Evolutionary conservation across 305 asterid species (phyloP), one percentile per base, ranked within the genome.

Genomic region (Fraxinus angustifolia): DNA sequence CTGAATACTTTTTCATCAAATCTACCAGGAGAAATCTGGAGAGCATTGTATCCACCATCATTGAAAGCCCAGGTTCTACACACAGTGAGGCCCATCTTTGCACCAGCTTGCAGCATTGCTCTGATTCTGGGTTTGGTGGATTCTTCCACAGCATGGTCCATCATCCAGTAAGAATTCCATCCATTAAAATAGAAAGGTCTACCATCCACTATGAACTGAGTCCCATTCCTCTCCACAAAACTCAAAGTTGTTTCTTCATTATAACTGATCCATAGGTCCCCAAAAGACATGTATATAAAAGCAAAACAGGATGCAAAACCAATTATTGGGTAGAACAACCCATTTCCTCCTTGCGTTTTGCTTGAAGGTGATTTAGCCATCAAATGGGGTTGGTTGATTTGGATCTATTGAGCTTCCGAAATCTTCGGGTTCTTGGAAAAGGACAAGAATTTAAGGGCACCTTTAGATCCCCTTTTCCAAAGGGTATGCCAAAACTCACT

Each of bases 131-230:
- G 88, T 77, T 88, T 91, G 14, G 85, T 94, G 36, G 80, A 87
- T 10, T 82, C 91, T 77, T 96, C 98, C 67, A 88, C 98, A 79
- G 97, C 94, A 83, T 94, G 97, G 79, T 94, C 98, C 99, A 96
- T 96, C 93, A 96, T 84, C 99, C 99, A 96, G 74, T 96, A 96
- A 78, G 99, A 96, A 65, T 96, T 96, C 99, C 99, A 96, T 8
- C 99, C 99, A 87, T 94, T 96, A 31, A 96, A 87, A 60, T 96
- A 93, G 85, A 96, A 94, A 16, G 91, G 97, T 81, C 76, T 91
- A 38, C 97, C 99, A 88, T 96, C 99, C 81, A 91, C 90, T 60
- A 86, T 73, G 86, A 96, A 94, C 88, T 96, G 97, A 85, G 93
- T 91, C 60, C 98, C 99, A 89, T 94, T 96, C 82, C 98, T 92